phyloP scores from a whole-genome alignment of 2,329 filamentous ascomycete genomes.

The Catunica adiposa region DNA sequence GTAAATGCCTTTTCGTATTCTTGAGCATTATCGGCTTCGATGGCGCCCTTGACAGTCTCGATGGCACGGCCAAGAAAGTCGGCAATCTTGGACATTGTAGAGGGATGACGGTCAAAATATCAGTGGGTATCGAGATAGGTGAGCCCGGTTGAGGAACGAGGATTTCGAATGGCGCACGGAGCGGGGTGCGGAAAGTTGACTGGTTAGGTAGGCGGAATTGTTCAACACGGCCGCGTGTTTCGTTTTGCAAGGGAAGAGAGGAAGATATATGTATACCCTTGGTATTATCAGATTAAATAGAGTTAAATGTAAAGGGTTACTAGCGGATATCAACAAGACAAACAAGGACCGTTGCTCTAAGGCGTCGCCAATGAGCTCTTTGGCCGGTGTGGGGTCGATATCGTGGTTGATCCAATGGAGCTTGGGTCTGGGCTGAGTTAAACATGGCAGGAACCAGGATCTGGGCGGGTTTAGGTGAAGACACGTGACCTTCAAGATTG shows the following conservation, averaged over 20 bases:
- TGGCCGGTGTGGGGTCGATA: not conserved
- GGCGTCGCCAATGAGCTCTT: not conserved
- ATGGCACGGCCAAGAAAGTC: slow-evolving; percentile 96
- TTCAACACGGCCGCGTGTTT: too few species aligned
- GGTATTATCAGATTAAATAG: too few species aligned
- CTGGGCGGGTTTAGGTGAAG: not conserved
- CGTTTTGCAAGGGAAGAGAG: too few species aligned
- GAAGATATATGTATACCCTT: too few species aligned
- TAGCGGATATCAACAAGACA: too few species aligned
- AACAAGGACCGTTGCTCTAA: too few species aligned
- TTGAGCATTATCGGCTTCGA: slow-evolving; percentile 85
- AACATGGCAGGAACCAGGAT: not conserved
- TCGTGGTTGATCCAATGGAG: not conserved
- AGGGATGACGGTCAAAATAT: not conserved
- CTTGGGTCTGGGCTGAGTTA: not conserved
- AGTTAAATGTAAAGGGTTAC: too few species aligned
- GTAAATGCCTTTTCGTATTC: slow-evolving; percentile 97
- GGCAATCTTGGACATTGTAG: slow-evolving; percentile 28
- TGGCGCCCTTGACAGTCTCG: slow-evolving; percentile 91
- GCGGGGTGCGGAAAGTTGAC: not conserved
- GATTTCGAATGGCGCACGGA: not conserved
- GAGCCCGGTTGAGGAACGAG: not conserved
- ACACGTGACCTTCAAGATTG: not conserved
- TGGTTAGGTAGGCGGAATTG: too few species aligned
- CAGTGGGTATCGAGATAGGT: not conserved